Evolutionary conservation across 495 filamentous ascomycete genomes (phyloP).

Genomic region (Penicillium riverlandense): DNA sequence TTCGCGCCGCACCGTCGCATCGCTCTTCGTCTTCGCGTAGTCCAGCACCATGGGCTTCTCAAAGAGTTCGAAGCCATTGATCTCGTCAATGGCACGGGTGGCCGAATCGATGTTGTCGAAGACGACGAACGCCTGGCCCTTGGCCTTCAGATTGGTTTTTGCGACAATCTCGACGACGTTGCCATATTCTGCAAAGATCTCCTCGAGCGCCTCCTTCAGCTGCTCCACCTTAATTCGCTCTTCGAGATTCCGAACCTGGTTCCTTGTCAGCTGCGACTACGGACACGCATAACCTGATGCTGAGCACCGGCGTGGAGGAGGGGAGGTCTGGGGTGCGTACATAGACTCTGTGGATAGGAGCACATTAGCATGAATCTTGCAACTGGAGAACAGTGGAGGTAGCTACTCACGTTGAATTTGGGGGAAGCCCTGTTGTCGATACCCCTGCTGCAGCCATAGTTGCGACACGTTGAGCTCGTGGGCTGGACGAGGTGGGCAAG

Average conservation of each 20-base stretch:
- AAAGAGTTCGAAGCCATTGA: constrained; percentile 92
- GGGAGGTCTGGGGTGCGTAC: constrained; percentile 26
- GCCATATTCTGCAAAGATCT: constrained; percentile 88
- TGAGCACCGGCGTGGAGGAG: background rate
- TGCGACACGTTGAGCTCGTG: constrained; percentile 21
- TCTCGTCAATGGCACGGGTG: constrained; percentile 72
- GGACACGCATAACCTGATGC: background rate
- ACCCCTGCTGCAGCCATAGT: constrained; percentile 33
- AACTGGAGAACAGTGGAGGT: background rate
- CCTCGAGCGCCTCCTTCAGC: constrained; percentile 64
- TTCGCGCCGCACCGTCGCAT: constrained; percentile 71
- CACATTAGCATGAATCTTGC: constrained; percentile 11
- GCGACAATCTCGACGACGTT: constrained; percentile 85
- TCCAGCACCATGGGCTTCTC: constrained; percentile 87
- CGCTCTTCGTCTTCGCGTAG: constrained; percentile 77
- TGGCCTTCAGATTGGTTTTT: constrained; percentile 85
- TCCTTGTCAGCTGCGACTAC: constrained; percentile 1
- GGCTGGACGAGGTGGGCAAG: constrained; percentile 15
- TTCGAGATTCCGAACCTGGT: constrained; percentile 81
- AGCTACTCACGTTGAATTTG: constrained; percentile 42
- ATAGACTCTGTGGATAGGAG: constrained; percentile 38
- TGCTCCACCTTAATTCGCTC: constrained; percentile 80
- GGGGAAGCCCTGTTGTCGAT: constrained; percentile 22
- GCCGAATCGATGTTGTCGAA: constrained; percentile 76
- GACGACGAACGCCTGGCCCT: constrained; percentile 95